phyloP scores from a whole-genome alignment of 139 green algal genomes.

The Mesostigma viride region DNA sequence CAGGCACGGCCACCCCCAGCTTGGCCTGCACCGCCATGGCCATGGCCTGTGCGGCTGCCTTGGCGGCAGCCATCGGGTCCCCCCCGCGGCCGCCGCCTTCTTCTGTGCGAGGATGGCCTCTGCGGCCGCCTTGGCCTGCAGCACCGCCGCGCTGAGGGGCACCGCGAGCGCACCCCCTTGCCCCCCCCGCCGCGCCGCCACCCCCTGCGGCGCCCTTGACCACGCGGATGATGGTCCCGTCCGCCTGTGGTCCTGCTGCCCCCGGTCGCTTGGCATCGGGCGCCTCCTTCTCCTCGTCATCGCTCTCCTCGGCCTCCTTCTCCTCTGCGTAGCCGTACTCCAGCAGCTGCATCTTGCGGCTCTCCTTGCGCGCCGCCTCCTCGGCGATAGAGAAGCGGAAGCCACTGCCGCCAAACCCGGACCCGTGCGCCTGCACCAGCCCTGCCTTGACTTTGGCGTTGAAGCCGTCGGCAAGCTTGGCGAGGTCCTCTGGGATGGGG shows the following conservation, averaged over 20 bases:
- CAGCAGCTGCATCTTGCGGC: constrained; percentile 33
- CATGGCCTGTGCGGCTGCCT: constrained; percentile 9
- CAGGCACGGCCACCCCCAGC: no score
- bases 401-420: constrained; percentile 79
- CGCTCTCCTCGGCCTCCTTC: no score
- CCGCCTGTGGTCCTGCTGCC: no score
- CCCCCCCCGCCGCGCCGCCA: no score
- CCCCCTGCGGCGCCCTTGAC: no score
- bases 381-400: constrained; percentile 89
- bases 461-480: constrained; percentile 65
- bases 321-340: constrained; percentile 36
- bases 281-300: constrained; percentile 43
- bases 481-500: constrained; percentile 57
- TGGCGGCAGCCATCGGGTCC: background rate
- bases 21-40: constrained; percentile 3
- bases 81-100: background rate
- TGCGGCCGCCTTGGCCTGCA: background rate
- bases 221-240: no score
- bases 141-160: constrained; percentile 10
- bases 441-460: constrained; percentile 66
- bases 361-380: constrained; percentile 50
- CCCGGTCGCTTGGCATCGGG: no score
- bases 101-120: background rate
- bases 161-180: background rate
- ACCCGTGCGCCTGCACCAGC: constrained; percentile 55